A percentile compares a stretch with the other conserved stretches of the same genome.
Conservation (phyloP, 2,329 filamentous ascomycete species). For the Fusarium floridanum region DNA sequence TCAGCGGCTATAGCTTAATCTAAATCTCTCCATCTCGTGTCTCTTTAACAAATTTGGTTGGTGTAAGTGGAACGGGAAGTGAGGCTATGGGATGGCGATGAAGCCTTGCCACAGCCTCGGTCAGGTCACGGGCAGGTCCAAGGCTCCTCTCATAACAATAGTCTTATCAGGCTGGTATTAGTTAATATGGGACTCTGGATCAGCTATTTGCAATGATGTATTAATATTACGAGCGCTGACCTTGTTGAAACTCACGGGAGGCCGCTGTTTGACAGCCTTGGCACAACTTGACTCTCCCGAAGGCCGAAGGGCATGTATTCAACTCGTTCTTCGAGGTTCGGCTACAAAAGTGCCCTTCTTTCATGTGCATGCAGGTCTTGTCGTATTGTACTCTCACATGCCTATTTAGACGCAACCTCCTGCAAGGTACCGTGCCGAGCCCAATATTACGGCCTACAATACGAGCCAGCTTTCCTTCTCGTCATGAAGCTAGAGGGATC, state of each 20-base stretch:
- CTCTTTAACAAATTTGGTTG: neutral
- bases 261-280: neutral
- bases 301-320: neutral
- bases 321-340: neutral
- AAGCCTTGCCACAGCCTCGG: neutral
- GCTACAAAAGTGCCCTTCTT: neutral
- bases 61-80: neutral
- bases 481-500: no score
- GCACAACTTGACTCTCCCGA: neutral
- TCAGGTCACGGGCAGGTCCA: neutral
- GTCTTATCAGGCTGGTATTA: neutral
- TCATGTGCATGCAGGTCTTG: neutral
- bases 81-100: neutral
- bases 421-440: slow-evolving; percentile 8
- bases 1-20: neutral
- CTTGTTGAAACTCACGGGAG: neutral
- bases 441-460: neutral
- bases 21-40: no score
- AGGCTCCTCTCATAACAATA: neutral
- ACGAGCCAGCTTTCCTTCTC: neutral
- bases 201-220: neutral
- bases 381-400: neutral
- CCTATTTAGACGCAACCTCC: neutral
- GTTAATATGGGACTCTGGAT: no score
- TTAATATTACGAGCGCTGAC: neutral